A percentile compares a stretch with the other conserved stretches of the same genome.
Evolutionary conservation across 495 filamentous ascomycete species (phyloP).

Genomic region (Umbilicaria muhlenbergii): DNA sequence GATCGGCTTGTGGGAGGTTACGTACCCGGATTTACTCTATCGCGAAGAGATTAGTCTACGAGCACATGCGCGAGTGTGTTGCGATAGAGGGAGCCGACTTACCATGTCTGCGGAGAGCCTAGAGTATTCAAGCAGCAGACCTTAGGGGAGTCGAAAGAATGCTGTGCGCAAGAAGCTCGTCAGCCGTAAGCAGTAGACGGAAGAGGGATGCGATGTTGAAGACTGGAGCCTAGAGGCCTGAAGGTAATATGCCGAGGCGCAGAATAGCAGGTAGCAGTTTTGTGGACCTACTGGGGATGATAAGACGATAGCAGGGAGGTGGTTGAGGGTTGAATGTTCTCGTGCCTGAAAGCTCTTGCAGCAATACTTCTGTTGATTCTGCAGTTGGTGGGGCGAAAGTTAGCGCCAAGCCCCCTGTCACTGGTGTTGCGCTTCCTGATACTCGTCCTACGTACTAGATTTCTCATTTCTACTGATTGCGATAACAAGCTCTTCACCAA

Average conservation of each 20-base stretch:
- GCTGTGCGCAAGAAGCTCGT: neutral
- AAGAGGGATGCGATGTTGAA: neutral
- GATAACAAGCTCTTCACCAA: too few relatives aligned
- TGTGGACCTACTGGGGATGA: neutral
- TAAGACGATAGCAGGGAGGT: neutral
- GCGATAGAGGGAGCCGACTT: neutral
- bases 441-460: too few relatives aligned
- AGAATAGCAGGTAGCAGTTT: neutral
- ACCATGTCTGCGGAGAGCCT: constrained; percentile 1
- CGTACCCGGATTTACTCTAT: constrained; percentile 57
- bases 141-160: neutral
- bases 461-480: too few relatives aligned
- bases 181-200: neutral
- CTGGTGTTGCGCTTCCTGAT: too few relatives aligned
- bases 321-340: neutral
- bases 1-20: constrained; percentile 10
- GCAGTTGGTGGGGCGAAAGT: too few relatives aligned
- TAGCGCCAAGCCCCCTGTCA: too few relatives aligned
- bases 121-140: neutral
- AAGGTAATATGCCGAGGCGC: neutral
- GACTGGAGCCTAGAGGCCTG: too few relatives aligned
- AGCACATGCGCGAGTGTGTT: neutral
- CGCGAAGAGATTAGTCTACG: constrained; percentile 1
- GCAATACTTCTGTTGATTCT: too few relatives aligned
- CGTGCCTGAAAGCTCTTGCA: too few relatives aligned